phyloP scores from a whole-genome alignment of 495 filamentous ascomycete species.

The Daldinia bambusicola region DNA sequence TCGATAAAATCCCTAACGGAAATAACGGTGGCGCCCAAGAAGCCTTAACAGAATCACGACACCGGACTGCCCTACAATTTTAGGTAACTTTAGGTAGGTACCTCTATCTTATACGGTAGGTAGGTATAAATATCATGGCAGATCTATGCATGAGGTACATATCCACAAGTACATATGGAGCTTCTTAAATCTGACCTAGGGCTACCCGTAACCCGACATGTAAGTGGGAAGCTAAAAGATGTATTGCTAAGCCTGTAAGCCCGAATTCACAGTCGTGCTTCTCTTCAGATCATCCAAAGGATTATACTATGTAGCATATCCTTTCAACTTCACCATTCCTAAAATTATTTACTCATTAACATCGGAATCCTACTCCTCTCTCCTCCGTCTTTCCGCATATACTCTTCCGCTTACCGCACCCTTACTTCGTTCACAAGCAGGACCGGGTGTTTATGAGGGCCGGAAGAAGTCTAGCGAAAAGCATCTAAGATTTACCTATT shows the following conservation, averaged over 20 bases:
- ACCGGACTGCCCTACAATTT: neutral
- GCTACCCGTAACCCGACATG: neutral
- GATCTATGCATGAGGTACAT: neutral
- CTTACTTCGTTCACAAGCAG: neutral
- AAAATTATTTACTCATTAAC: slow-evolving; percentile 13
- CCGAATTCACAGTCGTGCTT: slow-evolving; percentile 16
- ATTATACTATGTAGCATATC: slow-evolving; percentile 19
- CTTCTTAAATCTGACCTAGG: slow-evolving; percentile 11
- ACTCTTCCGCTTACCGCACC: slow-evolving; percentile 6
- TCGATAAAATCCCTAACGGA: slow-evolving; percentile 3
- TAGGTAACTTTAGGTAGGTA: no score
- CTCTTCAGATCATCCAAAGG: slow-evolving; percentile 14
- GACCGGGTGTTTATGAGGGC: no score
- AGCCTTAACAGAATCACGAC: no score
- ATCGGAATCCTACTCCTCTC: slow-evolving; percentile 3
- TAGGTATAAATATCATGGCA: no score
- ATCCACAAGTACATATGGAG: neutral
- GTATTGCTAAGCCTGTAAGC: slow-evolving; percentile 26
- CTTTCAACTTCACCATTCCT: slow-evolving; percentile 23
- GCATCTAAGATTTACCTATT: slow-evolving; percentile 38
- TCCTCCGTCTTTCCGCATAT: neutral
- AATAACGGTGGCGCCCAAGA: slow-evolving; percentile 14
- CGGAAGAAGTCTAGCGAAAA: slow-evolving; percentile 27
- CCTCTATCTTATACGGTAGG: no score
- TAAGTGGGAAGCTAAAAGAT: slow-evolving; percentile 8